Base-by-base conservation (phyloP, 352 stramenopile species). In the Pythium periplocum region DNA sequence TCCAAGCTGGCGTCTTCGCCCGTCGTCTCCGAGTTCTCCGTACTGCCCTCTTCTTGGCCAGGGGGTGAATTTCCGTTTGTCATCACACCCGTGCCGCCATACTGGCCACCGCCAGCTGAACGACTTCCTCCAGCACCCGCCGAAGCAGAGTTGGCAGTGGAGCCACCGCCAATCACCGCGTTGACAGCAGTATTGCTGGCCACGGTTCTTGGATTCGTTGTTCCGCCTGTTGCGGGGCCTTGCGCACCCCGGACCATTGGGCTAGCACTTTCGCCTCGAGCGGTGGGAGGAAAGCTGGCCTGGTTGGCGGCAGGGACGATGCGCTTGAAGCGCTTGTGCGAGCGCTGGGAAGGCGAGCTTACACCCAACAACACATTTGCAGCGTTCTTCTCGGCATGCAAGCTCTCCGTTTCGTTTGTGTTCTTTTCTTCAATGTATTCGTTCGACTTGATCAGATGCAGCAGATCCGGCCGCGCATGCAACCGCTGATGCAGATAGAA, bases 401-500 rank as follows among this genome's bases (percentile, higher is more conserved):
- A 26, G 17, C 17, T 26, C 30, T 73, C 74, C 12, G 74, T 67
- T 34, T 88, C 80, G 51, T 69, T 88, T 2, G 73, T 82, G 41
- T 65, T 76, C 46, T 87, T 87, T 48, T 88, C 80, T 39, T 87
- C 80, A 57, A 87, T 87, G 51, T 89, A 91, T 53, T 91, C 80
- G 48, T 88, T 88, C 26, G 80, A 91, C 61, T 87, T 87, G 65
- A 91, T 88, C 39, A 89, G 40, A 58, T 91, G 80, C 46, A 91
- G 49, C 51, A 91, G 53, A 52, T 91, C 80, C 6, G 80, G 80
- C 1, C 80, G 77, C 6, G 78, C 70, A 46, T 91, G 80, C 49
- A 91, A 58, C 11, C 80, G 73, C 59, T 91, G 80, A 59, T 91
- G 80, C 31, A 91, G 60, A 53, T 91, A 91, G 51, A 83, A 91